phyloP scores from a whole-genome alignment of 352 stramenopile genomes.

The Aphanomyces cochlioides region DNA sequence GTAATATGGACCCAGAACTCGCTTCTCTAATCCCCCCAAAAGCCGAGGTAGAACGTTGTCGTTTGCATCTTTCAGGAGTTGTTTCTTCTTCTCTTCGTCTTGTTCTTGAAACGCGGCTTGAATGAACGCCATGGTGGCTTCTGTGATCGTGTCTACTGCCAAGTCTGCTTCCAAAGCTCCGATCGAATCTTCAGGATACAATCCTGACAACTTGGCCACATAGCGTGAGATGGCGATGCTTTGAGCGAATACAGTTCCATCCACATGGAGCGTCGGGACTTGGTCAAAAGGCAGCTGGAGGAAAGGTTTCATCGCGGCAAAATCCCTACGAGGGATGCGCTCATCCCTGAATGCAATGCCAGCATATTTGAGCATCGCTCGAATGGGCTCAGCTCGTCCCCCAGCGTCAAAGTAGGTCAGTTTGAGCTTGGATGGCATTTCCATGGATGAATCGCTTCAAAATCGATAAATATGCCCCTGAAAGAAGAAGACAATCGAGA shows the following conservation, averaged over 20 bases:
- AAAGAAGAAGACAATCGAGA: no score
- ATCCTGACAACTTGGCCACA: slow-evolving; percentile 45
- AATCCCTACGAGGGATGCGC: slow-evolving; percentile 43
- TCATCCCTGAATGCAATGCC: slow-evolving; percentile 61
- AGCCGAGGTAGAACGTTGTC: slow-evolving; percentile 38
- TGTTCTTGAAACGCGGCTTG: slow-evolving; percentile 34
- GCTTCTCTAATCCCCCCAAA: slow-evolving; percentile 43
- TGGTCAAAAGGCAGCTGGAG: slow-evolving; percentile 45
- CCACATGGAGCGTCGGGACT: slow-evolving; percentile 47
- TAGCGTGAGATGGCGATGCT: slow-evolving; percentile 60
- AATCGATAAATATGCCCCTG: no score
- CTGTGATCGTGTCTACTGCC: slow-evolving; percentile 25
- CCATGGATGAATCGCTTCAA: not conserved
- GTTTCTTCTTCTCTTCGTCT: slow-evolving; percentile 46
- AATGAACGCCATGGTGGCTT: not conserved
- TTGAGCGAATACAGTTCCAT: slow-evolving; percentile 52
- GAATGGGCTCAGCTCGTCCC: slow-evolving; percentile 55
- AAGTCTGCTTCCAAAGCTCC: slow-evolving; percentile 46
- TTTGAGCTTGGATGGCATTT: not conserved
- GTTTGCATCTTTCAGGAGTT: slow-evolving; percentile 33
- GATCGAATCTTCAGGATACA: slow-evolving; percentile 55
- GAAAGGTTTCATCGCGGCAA: slow-evolving; percentile 48
- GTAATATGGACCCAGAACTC: slow-evolving; percentile 51
- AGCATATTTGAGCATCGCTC: slow-evolving; percentile 48
- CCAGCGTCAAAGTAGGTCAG: slow-evolving; percentile 33